Evolutionary conservation across 495 filamentous ascomycete genomes (phyloP).

Genomic region (Podospora sp.): DNA sequence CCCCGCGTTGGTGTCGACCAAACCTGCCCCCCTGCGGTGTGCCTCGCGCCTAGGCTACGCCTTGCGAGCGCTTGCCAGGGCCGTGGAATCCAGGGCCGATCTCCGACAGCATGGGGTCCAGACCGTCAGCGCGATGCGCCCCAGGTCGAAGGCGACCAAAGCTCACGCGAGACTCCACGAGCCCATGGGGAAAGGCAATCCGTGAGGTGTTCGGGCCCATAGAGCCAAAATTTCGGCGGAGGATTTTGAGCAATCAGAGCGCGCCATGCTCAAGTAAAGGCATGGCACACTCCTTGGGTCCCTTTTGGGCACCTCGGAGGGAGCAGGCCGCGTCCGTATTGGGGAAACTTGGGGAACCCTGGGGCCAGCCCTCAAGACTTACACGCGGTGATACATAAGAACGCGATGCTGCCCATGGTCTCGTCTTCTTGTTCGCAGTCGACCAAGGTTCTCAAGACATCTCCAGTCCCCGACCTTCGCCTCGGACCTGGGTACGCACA

Average conservation of each 20-base stretch:
- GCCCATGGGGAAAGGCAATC: constrained; percentile 7
- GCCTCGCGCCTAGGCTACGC: background rate
- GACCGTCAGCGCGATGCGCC: background rate
- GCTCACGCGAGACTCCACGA: constrained; percentile 2
- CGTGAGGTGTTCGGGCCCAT: constrained; percentile 6
- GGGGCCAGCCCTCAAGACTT: constrained; percentile 6
- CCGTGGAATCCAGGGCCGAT: constrained; percentile 16
- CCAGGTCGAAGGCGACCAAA: background rate
- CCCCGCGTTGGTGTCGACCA: background rate
- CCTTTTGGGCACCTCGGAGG: constrained; percentile 33
- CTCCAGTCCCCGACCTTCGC: constrained; percentile 4
- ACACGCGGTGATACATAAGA: constrained; percentile 14
- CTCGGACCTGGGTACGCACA: constrained; percentile 4
- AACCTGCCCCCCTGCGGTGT: background rate
- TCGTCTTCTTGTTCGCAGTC: background rate
- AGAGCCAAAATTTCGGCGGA: constrained; percentile 20
- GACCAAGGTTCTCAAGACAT: constrained; percentile 3
- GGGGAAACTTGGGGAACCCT: constrained; percentile 12
- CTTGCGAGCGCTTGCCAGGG: background rate
- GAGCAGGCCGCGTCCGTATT: constrained; percentile 23
- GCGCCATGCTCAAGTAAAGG: background rate
- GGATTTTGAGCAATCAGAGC: constrained; percentile 22
- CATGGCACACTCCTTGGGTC: constrained; percentile 21
- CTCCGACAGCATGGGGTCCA: background rate
- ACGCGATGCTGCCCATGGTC: constrained; percentile 2